These are phyloP conservation scores for Pachysandra terminalis DNA, from an alignment of 164 flowering plant species.

Conservation along the genomic window DNA sequence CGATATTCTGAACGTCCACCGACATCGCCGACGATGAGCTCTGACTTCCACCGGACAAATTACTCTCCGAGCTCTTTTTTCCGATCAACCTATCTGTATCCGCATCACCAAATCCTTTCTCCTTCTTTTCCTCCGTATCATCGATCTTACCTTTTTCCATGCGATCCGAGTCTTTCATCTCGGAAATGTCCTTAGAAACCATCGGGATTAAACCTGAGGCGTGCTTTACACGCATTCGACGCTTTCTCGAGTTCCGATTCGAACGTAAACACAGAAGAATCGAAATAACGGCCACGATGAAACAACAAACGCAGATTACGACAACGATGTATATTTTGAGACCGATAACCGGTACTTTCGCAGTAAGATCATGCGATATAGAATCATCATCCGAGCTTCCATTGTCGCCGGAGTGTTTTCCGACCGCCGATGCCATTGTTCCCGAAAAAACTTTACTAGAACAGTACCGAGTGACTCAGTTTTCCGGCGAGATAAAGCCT, in stretches of 20 bases:
- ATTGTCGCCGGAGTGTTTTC: not conserved
- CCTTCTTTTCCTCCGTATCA: slow-evolving; percentile 10
- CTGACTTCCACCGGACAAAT: slow-evolving; percentile 20
- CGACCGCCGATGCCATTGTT: not conserved
- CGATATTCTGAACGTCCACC: slow-evolving; percentile 36
- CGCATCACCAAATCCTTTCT: slow-evolving; percentile 5
- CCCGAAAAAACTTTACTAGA: too few relatives aligned
- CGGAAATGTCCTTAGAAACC: slow-evolving; percentile 44
- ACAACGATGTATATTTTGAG: slow-evolving; percentile 45
- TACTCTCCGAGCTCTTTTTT: slow-evolving; percentile 15
- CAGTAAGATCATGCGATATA: slow-evolving; percentile 15
- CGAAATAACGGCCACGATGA: slow-evolving; percentile 19
- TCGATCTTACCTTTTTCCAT: slow-evolving; percentile 10
- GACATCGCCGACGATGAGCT: slow-evolving; percentile 27
- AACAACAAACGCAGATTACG: slow-evolving; percentile 16
- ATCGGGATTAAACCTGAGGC: slow-evolving; percentile 48
- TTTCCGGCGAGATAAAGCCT: not conserved
- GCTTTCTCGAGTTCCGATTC: slow-evolving; percentile 32
- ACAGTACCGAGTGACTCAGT: not conserved
- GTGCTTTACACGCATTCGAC: slow-evolving; percentile 36
- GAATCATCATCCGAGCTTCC: not conserved
- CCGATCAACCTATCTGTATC: not conserved
- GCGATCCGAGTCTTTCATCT: slow-evolving; percentile 26
- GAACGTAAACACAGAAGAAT: slow-evolving; percentile 33
- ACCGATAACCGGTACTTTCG: slow-evolving; percentile 35